A percentile compares a stretch with the other conserved stretches of the same genome.
These are phyloP conservation scores for Mycena capillaripes DNA, from an alignment of 768 basidiomycete genomes.

Conservation along the genomic window DNA sequence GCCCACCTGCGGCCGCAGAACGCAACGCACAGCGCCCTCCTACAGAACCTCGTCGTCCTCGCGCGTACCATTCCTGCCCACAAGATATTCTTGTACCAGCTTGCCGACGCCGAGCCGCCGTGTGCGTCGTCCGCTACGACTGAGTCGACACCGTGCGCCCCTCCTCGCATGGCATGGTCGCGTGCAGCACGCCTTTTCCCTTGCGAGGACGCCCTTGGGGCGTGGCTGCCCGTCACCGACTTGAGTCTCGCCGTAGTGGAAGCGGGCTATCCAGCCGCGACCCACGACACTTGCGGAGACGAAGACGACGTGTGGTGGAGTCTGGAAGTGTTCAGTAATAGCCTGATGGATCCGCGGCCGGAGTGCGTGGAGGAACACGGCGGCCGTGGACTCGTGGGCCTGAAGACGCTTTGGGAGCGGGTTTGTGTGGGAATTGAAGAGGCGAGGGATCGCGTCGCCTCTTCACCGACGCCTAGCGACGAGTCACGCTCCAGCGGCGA, in stretches of 20 bases:
- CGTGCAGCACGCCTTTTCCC: conserved; percentile 55
- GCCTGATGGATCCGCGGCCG: conserved; percentile 40
- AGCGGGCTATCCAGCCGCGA: conserved; percentile 45
- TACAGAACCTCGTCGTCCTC: conserved; percentile 45
- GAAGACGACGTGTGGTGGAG: conserved; percentile 48
- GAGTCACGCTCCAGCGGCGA: conserved; percentile 12
- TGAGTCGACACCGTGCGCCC: conserved; percentile 38
- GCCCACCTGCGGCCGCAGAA: conserved; percentile 19
- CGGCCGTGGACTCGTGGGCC: conserved; percentile 41
- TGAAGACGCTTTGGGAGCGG: conserved; percentile 39
- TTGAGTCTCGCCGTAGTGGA: conserved; percentile 47
- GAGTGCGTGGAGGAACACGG: conserved; percentile 44
- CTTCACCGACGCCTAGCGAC: conserved; percentile 13
- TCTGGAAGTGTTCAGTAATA: conserved; percentile 56
- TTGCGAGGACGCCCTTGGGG: conserved; percentile 41
- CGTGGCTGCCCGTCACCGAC: conserved; percentile 48
- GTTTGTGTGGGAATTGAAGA: conserved; percentile 4
- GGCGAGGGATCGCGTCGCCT: not conserved
- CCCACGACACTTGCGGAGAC: conserved; percentile 6
- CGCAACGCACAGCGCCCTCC: conserved; percentile 32
- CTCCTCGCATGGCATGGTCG: conserved; percentile 54
- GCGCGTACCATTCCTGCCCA: conserved; percentile 46
- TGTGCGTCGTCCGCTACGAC: conserved; percentile 24
- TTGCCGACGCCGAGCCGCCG: conserved; percentile 52
- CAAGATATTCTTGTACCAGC: conserved; percentile 57